phyloP scores from a whole-genome alignment of 208 protist species.

The Leishmania lainsoni region DNA sequence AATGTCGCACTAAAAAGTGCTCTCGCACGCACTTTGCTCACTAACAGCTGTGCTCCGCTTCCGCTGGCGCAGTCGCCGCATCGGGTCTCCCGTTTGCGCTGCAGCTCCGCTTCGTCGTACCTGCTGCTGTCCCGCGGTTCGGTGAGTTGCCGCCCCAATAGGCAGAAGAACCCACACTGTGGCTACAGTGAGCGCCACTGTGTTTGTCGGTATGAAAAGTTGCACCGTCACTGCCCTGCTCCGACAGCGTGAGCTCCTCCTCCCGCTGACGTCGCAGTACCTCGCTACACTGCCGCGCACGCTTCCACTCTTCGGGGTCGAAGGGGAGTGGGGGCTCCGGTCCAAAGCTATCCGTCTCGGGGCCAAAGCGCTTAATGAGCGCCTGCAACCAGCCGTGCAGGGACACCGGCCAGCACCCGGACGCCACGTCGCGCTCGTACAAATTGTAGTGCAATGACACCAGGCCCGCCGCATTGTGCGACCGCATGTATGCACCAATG shows the following conservation, averaged over 20 bases:
- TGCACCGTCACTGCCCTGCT: background rate
- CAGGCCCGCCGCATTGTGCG: constrained; percentile 45
- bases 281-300: constrained; percentile 19
- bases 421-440: constrained; percentile 80
- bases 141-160: too few species aligned
- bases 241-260: constrained; percentile 16
- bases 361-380: constrained; percentile 52
- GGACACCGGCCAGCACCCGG: constrained; percentile 61
- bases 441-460: constrained; percentile 70
- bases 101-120: background rate
- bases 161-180: background rate
- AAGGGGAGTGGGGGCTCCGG: constrained; percentile 56
- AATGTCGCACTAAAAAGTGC: constrained; percentile 18
- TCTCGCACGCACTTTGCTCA: background rate
- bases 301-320: constrained; percentile 41
- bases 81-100: background rate
- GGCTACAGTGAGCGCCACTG: constrained; percentile 1
- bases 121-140: too few species aligned
- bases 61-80: background rate
- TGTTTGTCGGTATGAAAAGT: background rate
- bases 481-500: constrained; percentile 55
- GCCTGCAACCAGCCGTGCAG: constrained; percentile 64
- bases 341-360: constrained; percentile 36
- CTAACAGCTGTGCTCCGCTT: constrained; percentile 7
- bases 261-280: constrained; percentile 20